A percentile compares a stretch with the other conserved stretches of the same genome.
These are phyloP conservation scores for Mucor circinelloides DNA, from an alignment of 371 early-diverging fungal species.

Conservation along the genomic window DNA sequence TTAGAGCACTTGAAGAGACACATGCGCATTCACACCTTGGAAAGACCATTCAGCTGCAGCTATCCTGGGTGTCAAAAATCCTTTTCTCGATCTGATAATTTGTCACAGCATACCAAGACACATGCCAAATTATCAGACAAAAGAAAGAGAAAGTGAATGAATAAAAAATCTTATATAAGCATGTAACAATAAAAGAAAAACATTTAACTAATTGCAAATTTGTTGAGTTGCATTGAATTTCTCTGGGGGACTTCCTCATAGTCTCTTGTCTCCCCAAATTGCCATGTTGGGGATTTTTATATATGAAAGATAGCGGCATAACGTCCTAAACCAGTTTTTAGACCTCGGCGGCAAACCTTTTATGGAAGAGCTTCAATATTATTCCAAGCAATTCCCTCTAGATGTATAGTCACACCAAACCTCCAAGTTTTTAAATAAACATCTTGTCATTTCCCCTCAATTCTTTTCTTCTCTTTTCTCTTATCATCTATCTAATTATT, in stretches of 20 bases:
- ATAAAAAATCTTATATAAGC: neutral
- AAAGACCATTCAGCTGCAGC: conserved; percentile 75
- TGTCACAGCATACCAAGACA: conserved; percentile 65
- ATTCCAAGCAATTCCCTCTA: neutral
- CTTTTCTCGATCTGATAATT: conserved; percentile 81
- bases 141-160: conserved; percentile 20
- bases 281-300: conserved; percentile 9
- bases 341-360: conserved; percentile 30
- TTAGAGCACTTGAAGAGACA: conserved; percentile 92
- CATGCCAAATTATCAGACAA: conserved; percentile 53
- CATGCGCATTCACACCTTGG: conserved; percentile 83
- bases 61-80: conserved; percentile 73
- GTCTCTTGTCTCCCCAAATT: conserved; percentile 13
- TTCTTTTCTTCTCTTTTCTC: conserved; percentile 1
- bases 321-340: conserved; percentile 29
- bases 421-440: conserved; percentile 1
- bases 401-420: conserved; percentile 13
- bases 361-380: conserved; percentile 12
- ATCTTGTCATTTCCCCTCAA: conserved; percentile 9
- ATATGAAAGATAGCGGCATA: conserved; percentile 1
- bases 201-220: conserved; percentile 39
- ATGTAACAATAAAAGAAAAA: conserved; percentile 43
- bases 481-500: neutral
- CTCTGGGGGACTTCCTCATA: conserved; percentile 2
- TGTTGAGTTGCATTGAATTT: neutral